phyloP scores from a whole-genome alignment of 306 rosid species.

The Inga oerstediana region DNA sequence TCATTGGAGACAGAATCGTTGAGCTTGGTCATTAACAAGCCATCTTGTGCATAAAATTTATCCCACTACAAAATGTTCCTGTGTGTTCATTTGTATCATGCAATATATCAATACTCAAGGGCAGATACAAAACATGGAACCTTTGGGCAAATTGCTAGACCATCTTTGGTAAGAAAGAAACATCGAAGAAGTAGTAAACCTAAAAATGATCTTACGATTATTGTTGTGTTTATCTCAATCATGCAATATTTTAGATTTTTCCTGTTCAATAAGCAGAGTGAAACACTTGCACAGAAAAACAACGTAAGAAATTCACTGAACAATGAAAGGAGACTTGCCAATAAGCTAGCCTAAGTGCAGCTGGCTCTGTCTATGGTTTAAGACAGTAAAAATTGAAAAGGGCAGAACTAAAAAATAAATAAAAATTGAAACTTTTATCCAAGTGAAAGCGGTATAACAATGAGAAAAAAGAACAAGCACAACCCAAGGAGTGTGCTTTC shows the following conservation, averaged over 20 bases:
- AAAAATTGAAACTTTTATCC: not conserved
- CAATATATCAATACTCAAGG: not conserved
- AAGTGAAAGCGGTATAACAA: not conserved
- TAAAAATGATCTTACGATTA: not conserved
- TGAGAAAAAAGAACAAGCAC: not conserved
- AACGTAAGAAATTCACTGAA: not conserved
- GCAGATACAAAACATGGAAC: not conserved
- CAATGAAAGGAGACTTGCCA: not conserved
- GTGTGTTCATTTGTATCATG: not conserved
- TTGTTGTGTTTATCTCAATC: not conserved
- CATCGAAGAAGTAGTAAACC: not conserved
- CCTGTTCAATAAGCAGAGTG: not conserved
- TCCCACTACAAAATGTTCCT: not conserved
- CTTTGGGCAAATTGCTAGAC: not conserved
- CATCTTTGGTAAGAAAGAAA: not conserved
- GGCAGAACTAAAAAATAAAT: not conserved
- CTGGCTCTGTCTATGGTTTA: not conserved
- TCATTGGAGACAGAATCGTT: not conserved
- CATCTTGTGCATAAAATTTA: constrained; percentile 11
- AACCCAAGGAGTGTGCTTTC: not conserved
- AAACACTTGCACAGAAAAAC: not conserved
- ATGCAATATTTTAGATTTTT: not conserved
- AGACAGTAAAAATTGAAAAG: not conserved
- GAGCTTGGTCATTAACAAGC: not conserved
- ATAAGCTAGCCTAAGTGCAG: not conserved